Conservation (phyloP, 2,329 filamentous ascomycete species). For the Teratosphaeria pseudoeucalypti region DNA sequence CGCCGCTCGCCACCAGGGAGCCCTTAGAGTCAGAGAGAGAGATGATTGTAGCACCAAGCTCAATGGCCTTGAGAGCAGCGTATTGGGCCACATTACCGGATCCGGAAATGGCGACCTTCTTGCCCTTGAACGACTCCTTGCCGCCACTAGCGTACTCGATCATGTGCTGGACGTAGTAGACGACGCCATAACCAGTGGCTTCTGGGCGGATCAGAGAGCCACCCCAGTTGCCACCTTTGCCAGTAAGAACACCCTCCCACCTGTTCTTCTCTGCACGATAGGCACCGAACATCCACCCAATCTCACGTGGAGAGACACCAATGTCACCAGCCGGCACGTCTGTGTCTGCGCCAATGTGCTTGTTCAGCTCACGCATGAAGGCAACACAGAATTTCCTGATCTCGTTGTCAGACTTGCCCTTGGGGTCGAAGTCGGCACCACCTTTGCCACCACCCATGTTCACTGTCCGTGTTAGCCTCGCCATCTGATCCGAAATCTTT, state of each 20-base stretch:
- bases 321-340: conserved; percentile 97
- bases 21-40: conserved; percentile 92
- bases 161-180: conserved; percentile 94
- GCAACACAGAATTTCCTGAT: conserved; percentile 93
- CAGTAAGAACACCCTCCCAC: conserved; percentile 93
- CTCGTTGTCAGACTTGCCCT: conserved; percentile 95
- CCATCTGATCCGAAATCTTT: background rate
- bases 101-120: conserved; percentile 89
- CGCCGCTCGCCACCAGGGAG: conserved; percentile 62
- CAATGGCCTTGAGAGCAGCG: conserved; percentile 89
- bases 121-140: conserved; percentile 76
- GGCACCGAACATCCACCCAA: conserved; percentile 88
- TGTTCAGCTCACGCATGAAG: conserved; percentile 92
- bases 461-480: conserved; percentile 40
- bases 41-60: conserved; percentile 85
- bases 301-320: conserved; percentile 81
- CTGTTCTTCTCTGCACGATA: conserved; percentile 81
- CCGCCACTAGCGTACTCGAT: conserved; percentile 71
- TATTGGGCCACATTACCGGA: conserved; percentile 98
- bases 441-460: conserved; percentile 97
- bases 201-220: conserved; percentile 90
- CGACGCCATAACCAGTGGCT: conserved; percentile 90
- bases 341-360: conserved; percentile 92
- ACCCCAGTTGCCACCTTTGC: conserved; percentile 89
- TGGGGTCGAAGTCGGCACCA: conserved; percentile 96